phyloP scores from a whole-genome alignment of 2,329 filamentous ascomycete genomes.

The Trichoderma aggressivum region DNA sequence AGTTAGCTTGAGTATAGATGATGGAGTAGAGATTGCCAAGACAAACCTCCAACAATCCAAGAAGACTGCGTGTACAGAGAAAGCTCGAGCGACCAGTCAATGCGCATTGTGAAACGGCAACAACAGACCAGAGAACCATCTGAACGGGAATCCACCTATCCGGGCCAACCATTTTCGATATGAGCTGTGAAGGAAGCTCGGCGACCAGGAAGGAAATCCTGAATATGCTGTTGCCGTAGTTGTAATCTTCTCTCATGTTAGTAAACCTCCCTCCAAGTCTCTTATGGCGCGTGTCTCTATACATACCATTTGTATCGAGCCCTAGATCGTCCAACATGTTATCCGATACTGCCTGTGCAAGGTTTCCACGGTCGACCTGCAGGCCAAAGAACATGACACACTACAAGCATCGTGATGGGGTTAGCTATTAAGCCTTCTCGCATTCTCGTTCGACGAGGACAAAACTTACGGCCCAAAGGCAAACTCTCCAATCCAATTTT shows the following conservation, averaged over 20 bases:
- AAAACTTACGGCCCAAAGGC: neutral
- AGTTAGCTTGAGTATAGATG: neutral
- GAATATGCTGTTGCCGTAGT: conserved; percentile 3
- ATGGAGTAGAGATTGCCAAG: neutral
- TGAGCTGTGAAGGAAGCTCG: conserved; percentile 5
- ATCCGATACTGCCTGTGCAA: conserved; percentile 7
- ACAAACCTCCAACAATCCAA: neutral
- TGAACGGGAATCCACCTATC: conserved; percentile 9
- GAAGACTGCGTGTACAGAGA: conserved; percentile 4
- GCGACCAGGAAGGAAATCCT: neutral
- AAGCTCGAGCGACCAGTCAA: conserved; percentile 6
- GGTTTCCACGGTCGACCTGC: conserved; percentile 6
- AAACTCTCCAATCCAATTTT: neutral
- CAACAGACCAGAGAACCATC: conserved; percentile 9
- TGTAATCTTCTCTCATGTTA: neutral
- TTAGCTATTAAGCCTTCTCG: accelerated
- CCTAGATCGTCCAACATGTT: conserved; percentile 9
- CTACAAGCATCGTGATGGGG: neutral
- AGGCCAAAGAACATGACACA: conserved; percentile 13
- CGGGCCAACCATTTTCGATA: conserved; percentile 10
- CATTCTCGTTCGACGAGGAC: accelerated
- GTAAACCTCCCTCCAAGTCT: neutral
- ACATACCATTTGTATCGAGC: conserved; percentile 1
- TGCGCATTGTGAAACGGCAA: neutral
- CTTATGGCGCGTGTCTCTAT: accelerated